Evolutionary conservation across 495 filamentous ascomycete genomes (phyloP), one percentile per base, ranked within the genome.

Genomic region (Penicillium argentinense): DNA sequence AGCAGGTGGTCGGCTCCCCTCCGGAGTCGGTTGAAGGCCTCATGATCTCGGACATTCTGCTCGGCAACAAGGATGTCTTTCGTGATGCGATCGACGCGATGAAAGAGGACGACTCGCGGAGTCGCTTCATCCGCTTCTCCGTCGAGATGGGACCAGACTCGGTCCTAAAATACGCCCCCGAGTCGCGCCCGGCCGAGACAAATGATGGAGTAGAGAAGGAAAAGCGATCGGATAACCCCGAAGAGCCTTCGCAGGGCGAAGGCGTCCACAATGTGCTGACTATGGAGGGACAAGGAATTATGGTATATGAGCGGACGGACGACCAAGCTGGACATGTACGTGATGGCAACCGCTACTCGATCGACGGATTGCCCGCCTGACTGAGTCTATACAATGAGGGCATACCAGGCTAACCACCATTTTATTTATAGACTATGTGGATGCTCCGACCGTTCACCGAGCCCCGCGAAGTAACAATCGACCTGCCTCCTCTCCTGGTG

Each of bases 261-360:
- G 71, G 74, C 27, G 58, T 63, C 18, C 67, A 79, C 22, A 69
- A 79, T 28, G 72, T 84, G 34, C 68, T 97, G 45, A 84, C 86
- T 42, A 77, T 98, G 47, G 95, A 98, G 69, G 93, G 87, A 32
- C 93, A 98, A 69, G 93, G 93, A 12, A 97, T 98, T 53, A 91
- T 97, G 85, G 88, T 97, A 6, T 97, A 93, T 64, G 92, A 97
- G 62, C 83, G 88, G 41, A 82, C 87, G 9, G 86, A 89, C 29
- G 63, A 90, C 41, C 87, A 84, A 34, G 84, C 89, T 52, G 93
- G 89, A 56, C 92, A 97, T 75, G 91, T 96, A 78, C 69, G 90
- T 78, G 29, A 9, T 30, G 17, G 13, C 39, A 45, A 17, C 29
- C 17, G 11, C 12, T 42, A 11, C 6, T 13, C 13, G 44, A 11